Evolutionary conservation across 2,329 filamentous ascomycete species (phyloP).

Genomic region (Lecanoromycetidae sp.): DNA sequence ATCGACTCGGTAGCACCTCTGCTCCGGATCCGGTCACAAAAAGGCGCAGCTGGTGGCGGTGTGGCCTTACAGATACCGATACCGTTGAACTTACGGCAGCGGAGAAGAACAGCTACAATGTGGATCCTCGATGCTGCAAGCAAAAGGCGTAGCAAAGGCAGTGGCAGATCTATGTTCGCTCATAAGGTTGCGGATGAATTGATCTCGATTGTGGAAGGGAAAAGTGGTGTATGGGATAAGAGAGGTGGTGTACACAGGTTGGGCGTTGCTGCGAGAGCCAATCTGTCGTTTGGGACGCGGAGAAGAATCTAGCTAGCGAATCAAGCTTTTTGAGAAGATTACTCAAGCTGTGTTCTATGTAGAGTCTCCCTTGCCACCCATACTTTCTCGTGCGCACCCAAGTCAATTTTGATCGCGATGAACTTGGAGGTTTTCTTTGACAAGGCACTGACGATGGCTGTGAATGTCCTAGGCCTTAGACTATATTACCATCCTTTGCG

Average conservation of each 20-base stretch:
- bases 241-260: slow-evolving; percentile 66
- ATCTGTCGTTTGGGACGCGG: slow-evolving; percentile 34
- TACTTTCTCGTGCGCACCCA: no score
- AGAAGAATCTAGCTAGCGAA: slow-evolving; percentile 17
- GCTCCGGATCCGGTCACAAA: slow-evolving; percentile 62
- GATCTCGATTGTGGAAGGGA: slow-evolving; percentile 75
- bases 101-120: slow-evolving; percentile 63
- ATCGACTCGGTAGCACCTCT: slow-evolving; percentile 89
- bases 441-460: no score
- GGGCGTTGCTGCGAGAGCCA: slow-evolving; percentile 66
- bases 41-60: slow-evolving; percentile 76
- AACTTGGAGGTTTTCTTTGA: no score
- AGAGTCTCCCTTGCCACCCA: no score
- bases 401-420: no score
- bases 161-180: slow-evolving; percentile 60
- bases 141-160: slow-evolving; percentile 62
- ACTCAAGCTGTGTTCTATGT: no score
- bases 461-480: no score
- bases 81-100: slow-evolving; percentile 61
- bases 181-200: slow-evolving; percentile 75
- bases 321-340: neutral
- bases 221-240: slow-evolving; percentile 73
- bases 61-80: slow-evolving; percentile 68
- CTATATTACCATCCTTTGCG: no score
- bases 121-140: slow-evolving; percentile 84